phyloP scores from a whole-genome alignment of 441 rosid species.

The Erodium trifolium region DNA sequence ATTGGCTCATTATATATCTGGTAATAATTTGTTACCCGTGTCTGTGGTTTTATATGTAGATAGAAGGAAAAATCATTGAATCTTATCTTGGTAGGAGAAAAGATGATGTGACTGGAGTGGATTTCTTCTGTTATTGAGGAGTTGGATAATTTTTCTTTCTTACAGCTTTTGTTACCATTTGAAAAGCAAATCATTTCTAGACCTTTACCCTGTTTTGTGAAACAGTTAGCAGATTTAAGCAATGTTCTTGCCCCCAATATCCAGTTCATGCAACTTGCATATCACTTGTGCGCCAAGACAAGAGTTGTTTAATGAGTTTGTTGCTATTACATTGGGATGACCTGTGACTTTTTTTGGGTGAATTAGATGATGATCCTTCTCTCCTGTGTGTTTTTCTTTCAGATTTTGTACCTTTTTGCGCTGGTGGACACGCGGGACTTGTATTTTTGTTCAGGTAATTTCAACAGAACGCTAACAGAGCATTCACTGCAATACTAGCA shows the following conservation, averaged over 20 bases:
- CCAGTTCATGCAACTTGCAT: neutral
- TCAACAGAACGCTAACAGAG: neutral
- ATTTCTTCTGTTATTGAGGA: slow-evolving; percentile 3
- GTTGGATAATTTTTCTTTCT: neutral
- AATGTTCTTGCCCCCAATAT: neutral
- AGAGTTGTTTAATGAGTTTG: slow-evolving; percentile 7
- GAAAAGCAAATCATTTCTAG: neutral
- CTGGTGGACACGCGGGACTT: neutral
- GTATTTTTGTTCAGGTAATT: slow-evolving; percentile 7
- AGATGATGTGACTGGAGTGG: slow-evolving; percentile 5
- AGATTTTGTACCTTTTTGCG: neutral
- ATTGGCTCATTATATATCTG: neutral
- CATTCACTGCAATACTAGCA: neutral
- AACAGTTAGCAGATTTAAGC: neutral
- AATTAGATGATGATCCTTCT: slow-evolving; percentile 6
- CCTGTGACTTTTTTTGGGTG: neutral
- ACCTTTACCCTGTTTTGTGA: slow-evolving; percentile 1
- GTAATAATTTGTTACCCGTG: slow-evolving; percentile 5
- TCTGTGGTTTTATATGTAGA: slow-evolving; percentile 3
- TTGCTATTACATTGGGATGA: neutral
- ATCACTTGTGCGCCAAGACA: neutral
- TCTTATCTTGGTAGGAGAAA: neutral
- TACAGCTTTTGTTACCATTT: slow-evolving; percentile 2
- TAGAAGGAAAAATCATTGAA: neutral
- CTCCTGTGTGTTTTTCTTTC: neutral